Percentiles rank a stretch among this genome's conserved stretches.
Conservation (phyloP, 768 basidiomycete species). For the Tulasnella sp. region DNA sequence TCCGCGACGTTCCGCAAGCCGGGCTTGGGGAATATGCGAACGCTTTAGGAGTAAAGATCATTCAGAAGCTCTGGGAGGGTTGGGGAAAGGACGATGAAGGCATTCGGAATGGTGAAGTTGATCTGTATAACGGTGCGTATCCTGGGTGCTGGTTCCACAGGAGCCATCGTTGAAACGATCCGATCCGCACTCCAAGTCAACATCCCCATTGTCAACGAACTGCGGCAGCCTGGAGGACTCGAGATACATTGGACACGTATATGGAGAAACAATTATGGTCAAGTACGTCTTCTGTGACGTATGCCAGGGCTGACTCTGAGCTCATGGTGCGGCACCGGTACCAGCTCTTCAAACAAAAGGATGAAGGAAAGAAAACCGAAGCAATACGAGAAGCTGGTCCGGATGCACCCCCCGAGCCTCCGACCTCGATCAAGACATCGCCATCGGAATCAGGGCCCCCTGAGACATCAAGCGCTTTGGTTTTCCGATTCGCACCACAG, state of each 20-base stretch:
- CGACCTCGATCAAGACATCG: conserved; percentile 18
- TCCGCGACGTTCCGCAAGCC: conserved; percentile 58
- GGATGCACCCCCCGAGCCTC: conserved; percentile 30
- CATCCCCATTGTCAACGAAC: conserved; percentile 67
- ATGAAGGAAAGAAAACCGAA: conserved; percentile 25
- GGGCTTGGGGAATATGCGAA: conserved; percentile 64
- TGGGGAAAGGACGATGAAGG: conserved; percentile 70
- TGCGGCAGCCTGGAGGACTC: conserved; percentile 52
- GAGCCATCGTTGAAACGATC: neutral
- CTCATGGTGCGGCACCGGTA: neutral
- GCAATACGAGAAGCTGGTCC: conserved; percentile 38
- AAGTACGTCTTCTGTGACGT: neutral
- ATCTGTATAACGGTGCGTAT: conserved; percentile 52
- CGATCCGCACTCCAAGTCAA: conserved; percentile 42
- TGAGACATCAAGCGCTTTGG: conserved; percentile 32
- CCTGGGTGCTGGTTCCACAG: neutral
- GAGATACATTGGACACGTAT: conserved; percentile 72
- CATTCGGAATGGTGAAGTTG: conserved; percentile 55
- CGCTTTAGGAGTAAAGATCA: conserved; percentile 54
- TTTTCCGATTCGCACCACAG: conserved; percentile 71
- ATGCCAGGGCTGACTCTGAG: neutral
- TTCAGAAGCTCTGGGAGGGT: conserved; percentile 67
- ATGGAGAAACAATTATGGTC: conserved; percentile 70
- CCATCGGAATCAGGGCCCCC: conserved; percentile 16
- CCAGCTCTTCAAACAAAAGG: conserved; percentile 26